Conservation (phyloP, 495 filamentous ascomycete genomes). For the Bathelium albidoporum region DNA sequence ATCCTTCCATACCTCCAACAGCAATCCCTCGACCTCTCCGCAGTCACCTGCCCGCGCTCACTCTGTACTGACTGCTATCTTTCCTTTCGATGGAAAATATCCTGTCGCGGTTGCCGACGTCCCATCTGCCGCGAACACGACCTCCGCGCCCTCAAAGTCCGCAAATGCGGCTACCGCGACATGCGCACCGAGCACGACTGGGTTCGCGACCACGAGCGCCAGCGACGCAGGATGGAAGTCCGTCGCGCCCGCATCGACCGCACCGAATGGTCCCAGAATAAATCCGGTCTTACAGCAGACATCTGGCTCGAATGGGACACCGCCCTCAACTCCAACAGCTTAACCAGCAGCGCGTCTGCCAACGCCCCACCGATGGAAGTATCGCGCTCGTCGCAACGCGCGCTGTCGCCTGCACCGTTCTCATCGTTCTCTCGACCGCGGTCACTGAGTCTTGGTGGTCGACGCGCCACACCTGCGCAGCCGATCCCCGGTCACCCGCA, state of each 20-base stretch:
- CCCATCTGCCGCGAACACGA: slow-evolving; percentile 54
- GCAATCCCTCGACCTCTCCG: slow-evolving; percentile 42
- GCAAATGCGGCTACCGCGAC: slow-evolving; percentile 50
- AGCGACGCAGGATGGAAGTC: not conserved
- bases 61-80: slow-evolving; percentile 51
- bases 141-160: slow-evolving; percentile 47
- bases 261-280: not conserved
- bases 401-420: slow-evolving; percentile 3
- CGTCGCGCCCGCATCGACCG: not conserved
- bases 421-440: slow-evolving; percentile 20
- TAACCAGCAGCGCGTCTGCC: not conserved
- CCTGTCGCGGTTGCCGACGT: slow-evolving; percentile 47
- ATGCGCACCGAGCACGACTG: slow-evolving; percentile 40
- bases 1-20: slow-evolving; percentile 30
- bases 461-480: slow-evolving; percentile 15
- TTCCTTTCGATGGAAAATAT: slow-evolving; percentile 48
- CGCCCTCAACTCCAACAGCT: not conserved
- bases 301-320: not conserved
- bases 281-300: not conserved
- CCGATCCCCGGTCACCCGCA: slow-evolving; percentile 31
- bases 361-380: not conserved
- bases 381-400: slow-evolving; percentile 8
- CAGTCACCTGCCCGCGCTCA: slow-evolving; percentile 45
- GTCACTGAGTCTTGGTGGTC: slow-evolving; percentile 16
- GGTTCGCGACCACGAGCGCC: slow-evolving; percentile 11